Percentiles rank a stretch among this genome's conserved stretches.
Conservation (phyloP, 352 stramenopile species). For the Pythium brachiatum region DNA sequence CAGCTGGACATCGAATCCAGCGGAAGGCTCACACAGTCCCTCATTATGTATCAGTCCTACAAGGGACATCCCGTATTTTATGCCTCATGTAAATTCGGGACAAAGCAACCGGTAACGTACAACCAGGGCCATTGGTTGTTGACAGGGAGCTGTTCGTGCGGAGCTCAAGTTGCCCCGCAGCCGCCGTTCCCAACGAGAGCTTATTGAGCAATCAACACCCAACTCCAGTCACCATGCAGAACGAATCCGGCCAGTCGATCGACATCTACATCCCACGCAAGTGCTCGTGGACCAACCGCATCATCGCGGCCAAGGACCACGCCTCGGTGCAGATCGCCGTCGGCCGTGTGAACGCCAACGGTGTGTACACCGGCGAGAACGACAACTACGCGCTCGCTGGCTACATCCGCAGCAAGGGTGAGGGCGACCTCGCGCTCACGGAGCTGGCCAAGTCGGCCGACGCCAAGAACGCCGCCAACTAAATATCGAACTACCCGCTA, state of each 20-base stretch:
- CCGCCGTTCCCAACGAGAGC: not conserved
- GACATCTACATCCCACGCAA: constrained; percentile 99
- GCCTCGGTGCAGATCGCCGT: constrained; percentile 98
- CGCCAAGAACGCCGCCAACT: constrained; percentile 60
- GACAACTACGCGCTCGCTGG: constrained; percentile 94
- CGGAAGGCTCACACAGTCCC: not conserved
- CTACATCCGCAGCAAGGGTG: constrained; percentile 96
- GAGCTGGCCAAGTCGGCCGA: constrained; percentile 73
- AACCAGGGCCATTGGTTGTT: constrained; percentile 79
- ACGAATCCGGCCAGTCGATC: constrained; percentile 96
- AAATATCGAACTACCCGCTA: constrained; percentile 8
- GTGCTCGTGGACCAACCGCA: constrained; percentile 99
- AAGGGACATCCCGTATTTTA: not conserved
- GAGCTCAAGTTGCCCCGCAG: no score
- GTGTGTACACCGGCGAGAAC: constrained; percentile 95
- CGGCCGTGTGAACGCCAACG: constrained; percentile 95
- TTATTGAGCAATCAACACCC: constrained; percentile 67
- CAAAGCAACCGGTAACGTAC: constrained; percentile 72
- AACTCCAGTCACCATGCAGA: constrained; percentile 92
- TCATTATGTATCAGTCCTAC: not conserved
- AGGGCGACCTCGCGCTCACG: constrained; percentile 93
- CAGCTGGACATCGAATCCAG: not conserved
- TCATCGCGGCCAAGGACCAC: constrained; percentile 98
- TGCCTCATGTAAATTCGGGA: not conserved
- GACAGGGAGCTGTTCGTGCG: not conserved